Percentiles rank a stretch among this genome's conserved stretches.
Conservation (phyloP, 352 stramenopile species). For the Phytophthora litchii region DNA sequence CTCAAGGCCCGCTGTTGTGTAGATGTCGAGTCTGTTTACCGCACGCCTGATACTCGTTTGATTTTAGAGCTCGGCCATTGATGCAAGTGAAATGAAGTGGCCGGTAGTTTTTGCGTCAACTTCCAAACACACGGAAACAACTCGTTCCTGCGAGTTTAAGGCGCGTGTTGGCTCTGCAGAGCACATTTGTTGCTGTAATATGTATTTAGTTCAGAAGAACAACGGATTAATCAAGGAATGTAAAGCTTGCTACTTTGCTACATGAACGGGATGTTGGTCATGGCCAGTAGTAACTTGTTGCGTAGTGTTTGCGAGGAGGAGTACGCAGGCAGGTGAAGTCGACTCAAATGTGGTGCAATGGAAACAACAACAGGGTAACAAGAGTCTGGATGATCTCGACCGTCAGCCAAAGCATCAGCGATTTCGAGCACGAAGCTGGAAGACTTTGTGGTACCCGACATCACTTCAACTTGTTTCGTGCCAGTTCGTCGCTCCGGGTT, state of each 20-base stretch:
- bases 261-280: conserved; percentile 44
- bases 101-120: conserved; percentile 15
- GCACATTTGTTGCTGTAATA: conserved; percentile 36
- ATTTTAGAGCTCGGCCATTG: conserved; percentile 20
- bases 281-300: conserved; percentile 66
- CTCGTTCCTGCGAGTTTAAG: conserved; percentile 16
- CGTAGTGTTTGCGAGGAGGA: conserved; percentile 50
- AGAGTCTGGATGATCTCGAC: conserved; percentile 54
- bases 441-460: not conserved
- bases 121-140: conserved; percentile 20
- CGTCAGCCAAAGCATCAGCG: conserved; percentile 42
- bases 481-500: conserved; percentile 22
- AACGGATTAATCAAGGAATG: conserved; percentile 27
- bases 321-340: conserved; percentile 69
- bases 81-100: conserved; percentile 25
- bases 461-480: conserved; percentile 11
- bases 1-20: conserved; percentile 11
- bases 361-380: conserved; percentile 64
- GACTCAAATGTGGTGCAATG: conserved; percentile 29
- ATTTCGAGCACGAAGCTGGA: conserved; percentile 52
- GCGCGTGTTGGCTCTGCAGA: conserved; percentile 10
- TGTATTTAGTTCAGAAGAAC: conserved; percentile 53
- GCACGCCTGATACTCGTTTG: conserved; percentile 2
- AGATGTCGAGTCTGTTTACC: not conserved
- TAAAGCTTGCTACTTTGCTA: conserved; percentile 26